phyloP scores from a whole-genome alignment of 2,329 filamentous ascomycete species.

The Colletotrichum chrysophilum region DNA sequence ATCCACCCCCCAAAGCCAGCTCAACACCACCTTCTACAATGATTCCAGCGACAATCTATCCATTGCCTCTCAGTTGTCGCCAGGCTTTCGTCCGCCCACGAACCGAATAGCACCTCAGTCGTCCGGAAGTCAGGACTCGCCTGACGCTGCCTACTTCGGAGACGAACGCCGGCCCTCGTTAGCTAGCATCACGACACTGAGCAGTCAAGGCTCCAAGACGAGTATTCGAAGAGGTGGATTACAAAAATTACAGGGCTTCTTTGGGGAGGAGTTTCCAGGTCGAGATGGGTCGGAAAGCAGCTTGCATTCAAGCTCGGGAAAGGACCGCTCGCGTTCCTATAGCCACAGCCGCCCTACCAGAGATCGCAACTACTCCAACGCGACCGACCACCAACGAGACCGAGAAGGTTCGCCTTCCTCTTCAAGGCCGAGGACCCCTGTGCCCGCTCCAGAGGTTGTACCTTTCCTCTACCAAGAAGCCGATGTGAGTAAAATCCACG shows the following conservation, averaged over 20 bases:
- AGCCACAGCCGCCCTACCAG: slow-evolving; percentile 63
- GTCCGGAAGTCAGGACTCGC: slow-evolving; percentile 62
- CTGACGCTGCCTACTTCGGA: slow-evolving; percentile 63
- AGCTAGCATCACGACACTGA: slow-evolving; percentile 84
- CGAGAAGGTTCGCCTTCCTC: slow-evolving; percentile 74
- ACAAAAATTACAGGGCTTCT: slow-evolving; percentile 89
- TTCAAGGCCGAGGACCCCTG: slow-evolving; percentile 82
- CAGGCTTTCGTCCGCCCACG: slow-evolving; percentile 60
- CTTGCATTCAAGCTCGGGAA: slow-evolving; percentile 56
- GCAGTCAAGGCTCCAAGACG: slow-evolving; percentile 82
- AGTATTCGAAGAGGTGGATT: slow-evolving; percentile 74
- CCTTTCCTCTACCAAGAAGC: slow-evolving; percentile 96
- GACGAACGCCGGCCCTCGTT: slow-evolving; percentile 86
- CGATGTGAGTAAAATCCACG: slow-evolving; percentile 61
- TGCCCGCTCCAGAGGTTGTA: slow-evolving; percentile 90
- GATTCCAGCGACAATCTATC: slow-evolving; percentile 76
- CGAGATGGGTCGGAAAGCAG: slow-evolving; percentile 77
- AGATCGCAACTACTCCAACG: slow-evolving; percentile 82
- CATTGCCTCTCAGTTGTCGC: slow-evolving; percentile 69
- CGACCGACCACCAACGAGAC: slow-evolving; percentile 69
- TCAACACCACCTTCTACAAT: slow-evolving; percentile 70
- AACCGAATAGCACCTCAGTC: slow-evolving; percentile 35
- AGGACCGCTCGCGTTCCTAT: slow-evolving; percentile 69
- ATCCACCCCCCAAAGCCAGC: slow-evolving; percentile 25
- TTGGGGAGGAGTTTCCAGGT: slow-evolving; percentile 85